Percentiles rank a stretch among this genome's conserved stretches.
These are phyloP conservation scores for Diutina mesorugosa DNA, from an alignment of 1,139 yeast genomes.

Conservation along the genomic window DNA sequence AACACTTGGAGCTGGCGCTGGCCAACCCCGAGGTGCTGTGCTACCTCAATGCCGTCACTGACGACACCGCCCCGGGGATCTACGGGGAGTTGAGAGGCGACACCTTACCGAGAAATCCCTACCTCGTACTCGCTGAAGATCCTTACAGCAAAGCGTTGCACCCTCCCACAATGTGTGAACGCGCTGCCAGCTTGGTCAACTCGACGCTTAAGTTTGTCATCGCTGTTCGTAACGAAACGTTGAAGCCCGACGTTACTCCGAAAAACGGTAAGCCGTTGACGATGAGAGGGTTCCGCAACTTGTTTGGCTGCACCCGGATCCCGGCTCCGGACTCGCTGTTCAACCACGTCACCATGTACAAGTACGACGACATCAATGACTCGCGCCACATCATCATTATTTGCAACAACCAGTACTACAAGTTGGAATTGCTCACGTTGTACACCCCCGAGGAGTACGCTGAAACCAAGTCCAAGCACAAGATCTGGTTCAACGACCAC, in stretches of 20 bases:
- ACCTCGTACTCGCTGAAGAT: slow-evolving; percentile 58
- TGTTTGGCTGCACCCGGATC: slow-evolving; percentile 57
- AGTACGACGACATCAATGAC: slow-evolving; percentile 13
- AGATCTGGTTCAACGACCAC: slow-evolving; percentile 37
- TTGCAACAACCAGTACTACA: slow-evolving; percentile 51
- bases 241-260: slow-evolving; percentile 47
- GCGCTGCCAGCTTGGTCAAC: slow-evolving; percentile 54
- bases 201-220: slow-evolving; percentile 55
- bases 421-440: slow-evolving; percentile 39
- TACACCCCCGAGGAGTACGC: slow-evolving; percentile 17
- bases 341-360: slow-evolving; percentile 19
- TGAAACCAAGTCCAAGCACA: slow-evolving; percentile 11
- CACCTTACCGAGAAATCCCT: slow-evolving; percentile 66
- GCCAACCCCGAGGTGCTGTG: slow-evolving; percentile 31
- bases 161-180: slow-evolving; percentile 51
- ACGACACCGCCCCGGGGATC: slow-evolving; percentile 46
- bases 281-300: slow-evolving; percentile 51
- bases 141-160: slow-evolving; percentile 43
- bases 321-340: slow-evolving; percentile 22
- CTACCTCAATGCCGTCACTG: slow-evolving; percentile 49
- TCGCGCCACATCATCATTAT: slow-evolving; percentile 42
- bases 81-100: slow-evolving; percentile 55
- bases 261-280: slow-evolving; percentile 38
- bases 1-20: slow-evolving; percentile 27
- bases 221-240: slow-evolving; percentile 38